Evolutionary conservation across 2,329 filamentous ascomycete species (phyloP), one percentile per base, ranked within the genome.

Genomic region (Penicillium sp.): DNA sequence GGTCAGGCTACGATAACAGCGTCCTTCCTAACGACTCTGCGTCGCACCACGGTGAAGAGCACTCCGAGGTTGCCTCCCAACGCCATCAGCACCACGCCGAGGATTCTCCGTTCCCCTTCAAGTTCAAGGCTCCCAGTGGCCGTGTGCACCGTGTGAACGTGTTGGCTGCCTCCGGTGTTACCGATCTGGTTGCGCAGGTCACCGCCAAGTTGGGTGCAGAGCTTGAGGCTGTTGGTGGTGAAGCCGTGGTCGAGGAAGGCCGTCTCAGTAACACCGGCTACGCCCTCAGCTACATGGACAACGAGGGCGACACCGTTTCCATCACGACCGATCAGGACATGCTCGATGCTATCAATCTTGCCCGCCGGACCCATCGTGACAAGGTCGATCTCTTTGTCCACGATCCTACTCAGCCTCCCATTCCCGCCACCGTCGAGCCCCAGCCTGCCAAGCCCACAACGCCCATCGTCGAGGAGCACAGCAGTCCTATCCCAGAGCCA

Each of bases 321-420:
- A 95, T 98, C 66, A 98, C 93, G 9, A 95, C 91, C 0, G 89
- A 97, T 63, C 85, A 91, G 55, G 93, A 98, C 65, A 79, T 98
- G 34, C 72, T 93, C 2, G 93, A 98, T 69, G 89, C 93, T 1
- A 88, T 98, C 56, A 77, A 84, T 16, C 79, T 97, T 23, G 88
- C 91, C 4, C 85, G 88, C 50, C 83, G 86, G 48, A 78, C 80
- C 37, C 82, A 77, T 57, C 84, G 82, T 37, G 93, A 97, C 58
- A 98, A 98, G 77, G 93, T 98, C 16, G 93, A 98, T 62, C 78
- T 98, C 13, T 97, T 95, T 61, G 90, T 97, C 10, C 93, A 98
- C 66, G 87, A 98, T 60, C 90, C 91, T 0, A 82, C 89, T 53
- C 86, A 93, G 71, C 83, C 91, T n/a, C 87, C 90, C 0, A 78